These are phyloP conservation scores for Penicillium chermesinum DNA, from an alignment of 495 filamentous ascomycete genomes.

Conservation along the genomic window DNA sequence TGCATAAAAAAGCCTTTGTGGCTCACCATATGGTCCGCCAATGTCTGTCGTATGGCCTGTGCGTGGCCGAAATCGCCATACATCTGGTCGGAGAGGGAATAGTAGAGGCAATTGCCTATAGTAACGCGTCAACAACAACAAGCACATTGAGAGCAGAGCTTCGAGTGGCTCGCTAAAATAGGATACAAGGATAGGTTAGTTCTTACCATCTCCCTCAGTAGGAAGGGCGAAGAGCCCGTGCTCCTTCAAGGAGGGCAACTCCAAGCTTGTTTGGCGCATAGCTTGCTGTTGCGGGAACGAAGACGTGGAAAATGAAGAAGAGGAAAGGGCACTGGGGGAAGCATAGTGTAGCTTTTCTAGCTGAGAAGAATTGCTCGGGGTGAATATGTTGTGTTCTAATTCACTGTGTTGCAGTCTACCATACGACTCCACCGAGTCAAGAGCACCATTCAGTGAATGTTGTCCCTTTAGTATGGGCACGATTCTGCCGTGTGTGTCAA, in stretches of 20 bases:
- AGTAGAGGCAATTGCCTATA: constrained; percentile 71
- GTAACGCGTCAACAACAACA: constrained; percentile 18
- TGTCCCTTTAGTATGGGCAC: constrained; percentile 42
- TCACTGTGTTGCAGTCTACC: too few relatives aligned
- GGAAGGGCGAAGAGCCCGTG: constrained; percentile 39
- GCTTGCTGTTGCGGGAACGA: constrained; percentile 21
- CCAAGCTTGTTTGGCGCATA: constrained; percentile 24
- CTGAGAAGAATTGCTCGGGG: background rate
- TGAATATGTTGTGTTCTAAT: too few relatives aligned
- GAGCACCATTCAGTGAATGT: too few relatives aligned
- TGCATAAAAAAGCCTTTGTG: constrained; percentile 60
- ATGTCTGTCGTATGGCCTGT: constrained; percentile 51
- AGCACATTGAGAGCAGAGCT: background rate
- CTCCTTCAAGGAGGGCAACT: constrained; percentile 35
- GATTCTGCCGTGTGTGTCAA: constrained; percentile 42
- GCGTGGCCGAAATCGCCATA: constrained; percentile 58
- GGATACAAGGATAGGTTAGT: background rate
- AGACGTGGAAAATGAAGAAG: too few relatives aligned
- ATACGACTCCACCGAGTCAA: too few relatives aligned
- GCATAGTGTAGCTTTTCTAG: background rate
- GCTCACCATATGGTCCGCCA: constrained; percentile 59
- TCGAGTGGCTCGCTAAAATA: background rate
- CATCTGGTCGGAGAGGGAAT: constrained; percentile 71
- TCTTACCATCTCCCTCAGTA: constrained; percentile 44
- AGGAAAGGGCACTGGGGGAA: background rate